phyloP scores from a whole-genome alignment of 306 rosid species.

The Acacia melanoxylon region DNA sequence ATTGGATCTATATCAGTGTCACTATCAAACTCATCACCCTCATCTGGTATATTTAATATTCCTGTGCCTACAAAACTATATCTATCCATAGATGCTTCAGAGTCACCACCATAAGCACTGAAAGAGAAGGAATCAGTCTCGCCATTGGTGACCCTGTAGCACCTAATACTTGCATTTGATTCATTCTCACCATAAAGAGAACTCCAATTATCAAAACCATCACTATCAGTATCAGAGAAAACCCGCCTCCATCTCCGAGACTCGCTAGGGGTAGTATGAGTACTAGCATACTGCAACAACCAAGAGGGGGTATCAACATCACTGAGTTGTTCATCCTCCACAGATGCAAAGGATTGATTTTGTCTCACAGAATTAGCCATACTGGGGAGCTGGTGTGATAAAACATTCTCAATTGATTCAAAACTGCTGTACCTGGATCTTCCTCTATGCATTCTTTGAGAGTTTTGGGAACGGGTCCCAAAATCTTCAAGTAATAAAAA shows the following conservation, averaged over 20 bases:
- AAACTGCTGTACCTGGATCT: slow-evolving; percentile 65
- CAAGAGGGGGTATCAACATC: slow-evolving; percentile 52
- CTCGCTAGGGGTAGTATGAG: slow-evolving; percentile 67
- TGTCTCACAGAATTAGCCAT: slow-evolving; percentile 49
- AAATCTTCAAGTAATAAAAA: slow-evolving; percentile 79
- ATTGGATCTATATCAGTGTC: slow-evolving; percentile 96
- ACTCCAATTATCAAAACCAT: slow-evolving; percentile 65
- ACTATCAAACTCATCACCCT: slow-evolving; percentile 54
- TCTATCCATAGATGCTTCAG: slow-evolving; percentile 77
- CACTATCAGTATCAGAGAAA: slow-evolving; percentile 80
- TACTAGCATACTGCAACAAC: slow-evolving; percentile 53
- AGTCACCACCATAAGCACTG: slow-evolving; percentile 81
- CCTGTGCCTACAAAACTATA: slow-evolving; percentile 67
- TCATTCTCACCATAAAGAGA: slow-evolving; percentile 75
- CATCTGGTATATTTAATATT: slow-evolving; percentile 49
- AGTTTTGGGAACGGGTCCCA: slow-evolving; percentile 44
- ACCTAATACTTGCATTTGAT: slow-evolving; percentile 66
- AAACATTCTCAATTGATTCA: slow-evolving; percentile 58
- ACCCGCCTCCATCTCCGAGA: slow-evolving; percentile 72
- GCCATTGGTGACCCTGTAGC: slow-evolving; percentile 48
- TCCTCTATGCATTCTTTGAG: slow-evolving; percentile 51
- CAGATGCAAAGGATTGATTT: slow-evolving; percentile 45
- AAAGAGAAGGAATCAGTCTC: slow-evolving; percentile 71
- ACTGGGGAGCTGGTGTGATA: slow-evolving; percentile 54
- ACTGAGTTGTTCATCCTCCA: slow-evolving; percentile 49